Evolutionary conservation across 257 asterid species (phyloP), one percentile per base, ranked within the genome.

Genomic region (Agastache rugosa): DNA sequence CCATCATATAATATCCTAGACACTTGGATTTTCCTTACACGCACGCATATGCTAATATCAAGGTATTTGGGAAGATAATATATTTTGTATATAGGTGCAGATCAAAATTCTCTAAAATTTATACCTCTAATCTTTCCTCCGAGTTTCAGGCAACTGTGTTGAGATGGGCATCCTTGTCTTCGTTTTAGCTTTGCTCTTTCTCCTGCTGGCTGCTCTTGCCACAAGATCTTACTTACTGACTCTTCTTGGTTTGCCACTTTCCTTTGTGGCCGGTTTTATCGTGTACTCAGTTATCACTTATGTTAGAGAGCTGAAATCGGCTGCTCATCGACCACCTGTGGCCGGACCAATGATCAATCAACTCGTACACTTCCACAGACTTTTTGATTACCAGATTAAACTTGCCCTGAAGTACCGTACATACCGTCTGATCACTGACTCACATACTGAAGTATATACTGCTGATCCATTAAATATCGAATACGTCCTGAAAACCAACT

Each of bases 381-480:
- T 84, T 75, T 79, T 77, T 48, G 86, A 82, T 74, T 84, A 79
- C 58, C 83, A 74, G 75, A 69, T 29, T 72, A 61, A 64, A 17
- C 81, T 82, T 23, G 79, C 88, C 61, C 72, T 48, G 23, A 84
- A 77, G 50, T 44, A 79, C 63, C 79, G 5, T 25, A 82, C 82
- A 60, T 82, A 63, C 70, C 80, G 89, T 56, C 48, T 85, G 62
- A 73, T 78, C 61, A 64, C 79, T 31, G 83, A 79, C 37, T 74
- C 83, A 4, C 77, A 75, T 29, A 71, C 72, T 65, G 83, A 75
- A 62, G 45, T 82, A 41, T 82, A 65, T 45, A 82, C 83, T 60
- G 74, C 72, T 47, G 85, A 85, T 71, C 89, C 87, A 3, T 53
- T 63, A 48, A 81, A 80, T 37, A 66, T 80, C n/a, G 82, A 85